These are phyloP conservation scores for Globisporangium orthogonon DNA, from an alignment of 352 stramenopile species.

Conservation along the genomic window DNA sequence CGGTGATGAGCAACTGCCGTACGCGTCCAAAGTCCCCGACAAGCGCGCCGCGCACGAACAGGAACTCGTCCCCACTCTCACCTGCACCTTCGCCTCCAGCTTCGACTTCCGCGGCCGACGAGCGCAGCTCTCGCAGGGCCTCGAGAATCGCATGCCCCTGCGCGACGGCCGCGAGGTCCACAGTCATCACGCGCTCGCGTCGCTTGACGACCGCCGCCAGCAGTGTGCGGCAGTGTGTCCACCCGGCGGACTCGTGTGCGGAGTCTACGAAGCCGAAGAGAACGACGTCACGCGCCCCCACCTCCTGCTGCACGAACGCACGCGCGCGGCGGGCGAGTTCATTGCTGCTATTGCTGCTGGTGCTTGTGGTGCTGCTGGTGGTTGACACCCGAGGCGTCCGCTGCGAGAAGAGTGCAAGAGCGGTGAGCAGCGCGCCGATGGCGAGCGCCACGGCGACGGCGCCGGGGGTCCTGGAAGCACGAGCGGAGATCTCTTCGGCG, in stretches of 20 bases:
- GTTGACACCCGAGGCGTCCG: not conserved
- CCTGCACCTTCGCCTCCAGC: too few relatives aligned
- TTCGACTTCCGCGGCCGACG: too few relatives aligned
- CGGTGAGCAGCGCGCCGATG: conserved; percentile 8
- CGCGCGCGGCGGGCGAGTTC: not conserved
- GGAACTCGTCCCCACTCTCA: conserved; percentile 14
- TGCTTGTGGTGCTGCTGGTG: too few relatives aligned
- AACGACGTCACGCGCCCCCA: conserved; percentile 7
- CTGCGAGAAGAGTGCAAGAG: conserved; percentile 1
- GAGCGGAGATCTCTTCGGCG: not conserved
- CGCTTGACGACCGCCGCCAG: not conserved
- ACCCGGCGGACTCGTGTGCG: not conserved
- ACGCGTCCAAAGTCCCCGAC: conserved; percentile 15
- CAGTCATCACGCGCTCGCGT: conserved; percentile 3
- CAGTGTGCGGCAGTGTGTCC: conserved; percentile 3
- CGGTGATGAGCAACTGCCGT: conserved; percentile 15
- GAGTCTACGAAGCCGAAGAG: conserved; percentile 12
- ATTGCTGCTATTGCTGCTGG: not conserved
- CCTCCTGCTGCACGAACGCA: conserved; percentile 5
- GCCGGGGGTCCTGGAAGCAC: not conserved
- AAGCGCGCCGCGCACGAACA: conserved; percentile 19
- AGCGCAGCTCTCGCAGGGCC: conserved; percentile 9
- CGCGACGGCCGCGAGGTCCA: conserved; percentile 22
- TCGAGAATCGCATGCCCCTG: conserved; percentile 20
- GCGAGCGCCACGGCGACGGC: conserved; percentile 4